phyloP scores from a whole-genome alignment of 1,284 basidiomycete species.

The Ganoderma boninense region DNA sequence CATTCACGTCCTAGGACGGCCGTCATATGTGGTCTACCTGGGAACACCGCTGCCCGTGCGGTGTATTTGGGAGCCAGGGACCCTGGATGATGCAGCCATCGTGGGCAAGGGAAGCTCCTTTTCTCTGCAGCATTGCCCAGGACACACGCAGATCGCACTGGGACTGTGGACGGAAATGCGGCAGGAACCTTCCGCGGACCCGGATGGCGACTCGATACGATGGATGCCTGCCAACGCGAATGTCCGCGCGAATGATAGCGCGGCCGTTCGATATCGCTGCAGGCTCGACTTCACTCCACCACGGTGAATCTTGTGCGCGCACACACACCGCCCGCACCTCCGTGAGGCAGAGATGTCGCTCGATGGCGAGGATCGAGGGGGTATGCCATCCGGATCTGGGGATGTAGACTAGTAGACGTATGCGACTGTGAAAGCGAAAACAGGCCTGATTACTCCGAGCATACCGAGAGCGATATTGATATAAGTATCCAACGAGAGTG shows the following conservation, averaged over 20 bases:
- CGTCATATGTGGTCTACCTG: not conserved
- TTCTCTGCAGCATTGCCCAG: not conserved
- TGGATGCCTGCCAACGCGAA: not conserved
- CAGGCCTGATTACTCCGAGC: slow-evolving; percentile 19
- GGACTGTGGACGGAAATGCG: not conserved
- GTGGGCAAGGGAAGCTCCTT: not conserved
- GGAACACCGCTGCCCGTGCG: not conserved
- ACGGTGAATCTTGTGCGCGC: not conserved
- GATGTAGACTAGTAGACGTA: not conserved
- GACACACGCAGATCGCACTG: not conserved
- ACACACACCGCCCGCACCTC: not conserved
- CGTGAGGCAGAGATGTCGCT: not conserved
- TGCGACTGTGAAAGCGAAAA: slow-evolving; percentile 6
- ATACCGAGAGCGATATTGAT: slow-evolving; percentile 16
- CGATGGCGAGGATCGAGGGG: not conserved
- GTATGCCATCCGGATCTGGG: not conserved
- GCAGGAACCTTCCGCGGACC: not conserved
- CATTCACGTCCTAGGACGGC: not conserved
- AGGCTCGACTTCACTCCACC: not conserved
- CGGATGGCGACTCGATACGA: not conserved
- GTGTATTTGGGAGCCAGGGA: not conserved
- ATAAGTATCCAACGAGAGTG: slow-evolving; percentile 14
- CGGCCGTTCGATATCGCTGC: not conserved
- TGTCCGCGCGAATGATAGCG: not conserved
- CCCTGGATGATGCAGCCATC: not conserved